These are phyloP conservation scores for Euphorbia tirucalli DNA, from an alignment of 345 rosid species.

Conservation along the genomic window DNA sequence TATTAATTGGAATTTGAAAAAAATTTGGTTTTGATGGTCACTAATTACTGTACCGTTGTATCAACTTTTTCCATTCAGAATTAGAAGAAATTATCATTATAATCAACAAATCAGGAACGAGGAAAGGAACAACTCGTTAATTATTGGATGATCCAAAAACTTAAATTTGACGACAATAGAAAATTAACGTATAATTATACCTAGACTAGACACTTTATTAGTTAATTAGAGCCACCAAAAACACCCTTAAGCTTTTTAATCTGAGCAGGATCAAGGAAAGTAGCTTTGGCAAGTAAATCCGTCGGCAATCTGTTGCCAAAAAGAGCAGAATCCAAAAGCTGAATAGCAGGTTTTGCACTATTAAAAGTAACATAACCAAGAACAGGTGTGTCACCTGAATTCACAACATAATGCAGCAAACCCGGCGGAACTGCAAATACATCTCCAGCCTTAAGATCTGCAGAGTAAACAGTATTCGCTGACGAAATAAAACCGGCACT, in stretches of 20 bases:
- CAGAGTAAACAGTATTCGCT: constrained; percentile 53
- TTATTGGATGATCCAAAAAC: too few species aligned
- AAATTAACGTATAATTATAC: too few species aligned
- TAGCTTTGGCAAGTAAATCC: constrained; percentile 43
- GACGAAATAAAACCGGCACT: constrained; percentile 78
- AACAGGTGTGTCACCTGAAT: constrained; percentile 41
- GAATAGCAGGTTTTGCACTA: constrained; percentile 70
- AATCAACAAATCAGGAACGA: too few species aligned
- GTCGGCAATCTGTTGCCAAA: constrained; percentile 63
- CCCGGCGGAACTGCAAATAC: constrained; percentile 76
- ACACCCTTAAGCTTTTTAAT: constrained; percentile 84
- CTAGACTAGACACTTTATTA: too few species aligned
- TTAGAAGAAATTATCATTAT: too few species aligned
- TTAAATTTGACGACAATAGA: too few species aligned
- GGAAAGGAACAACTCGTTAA: too few species aligned
- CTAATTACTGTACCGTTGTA: too few species aligned
- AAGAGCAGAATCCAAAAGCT: constrained; percentile 62
- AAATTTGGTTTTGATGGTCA: too few species aligned
- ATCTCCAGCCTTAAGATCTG: constrained; percentile 54
- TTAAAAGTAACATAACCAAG: constrained; percentile 63
- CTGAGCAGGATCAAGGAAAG: constrained; percentile 64
- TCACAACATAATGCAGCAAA: constrained; percentile 70
- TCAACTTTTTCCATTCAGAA: too few species aligned
- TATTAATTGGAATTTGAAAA: too few species aligned
- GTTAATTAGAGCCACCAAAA: constrained; percentile 75